Evolutionary conservation across 2,329 filamentous ascomycete genomes (phyloP).

Genomic region (Monosporascus sp.): DNA sequence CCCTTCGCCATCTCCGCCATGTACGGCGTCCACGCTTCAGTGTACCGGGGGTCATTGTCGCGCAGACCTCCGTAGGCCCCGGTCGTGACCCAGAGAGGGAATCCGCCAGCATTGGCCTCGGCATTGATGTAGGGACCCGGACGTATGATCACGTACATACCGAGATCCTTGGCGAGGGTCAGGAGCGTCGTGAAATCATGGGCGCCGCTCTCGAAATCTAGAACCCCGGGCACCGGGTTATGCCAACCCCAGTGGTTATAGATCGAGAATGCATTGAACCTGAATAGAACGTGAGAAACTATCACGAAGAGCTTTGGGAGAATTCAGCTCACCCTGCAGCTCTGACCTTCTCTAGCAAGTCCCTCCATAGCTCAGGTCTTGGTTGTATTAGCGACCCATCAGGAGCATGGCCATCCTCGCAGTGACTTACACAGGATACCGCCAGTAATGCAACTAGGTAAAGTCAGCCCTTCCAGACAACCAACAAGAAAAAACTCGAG

Average conservation of each 20-base stretch:
- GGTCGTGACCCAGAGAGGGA: slow-evolving; percentile 58
- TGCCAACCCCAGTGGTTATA: slow-evolving; percentile 40
- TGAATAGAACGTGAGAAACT: slow-evolving; percentile 5
- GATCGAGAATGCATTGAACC: slow-evolving; percentile 39
- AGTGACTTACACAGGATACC: slow-evolving; percentile 33
- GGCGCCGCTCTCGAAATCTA: slow-evolving; percentile 48
- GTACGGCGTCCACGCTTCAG: slow-evolving; percentile 50
- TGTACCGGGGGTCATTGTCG: slow-evolving; percentile 48
- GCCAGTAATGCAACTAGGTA: slow-evolving; percentile 36
- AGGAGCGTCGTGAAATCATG: slow-evolving; percentile 49
- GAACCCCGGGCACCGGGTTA: slow-evolving; percentile 26
- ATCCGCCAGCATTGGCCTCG: slow-evolving; percentile 57
- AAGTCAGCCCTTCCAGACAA: too few species aligned
- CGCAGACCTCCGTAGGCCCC: slow-evolving; percentile 51
- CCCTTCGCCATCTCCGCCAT: slow-evolving; percentile 45
- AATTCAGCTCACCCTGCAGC: slow-evolving; percentile 29
- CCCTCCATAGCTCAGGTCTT: slow-evolving; percentile 33
- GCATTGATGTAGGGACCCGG: slow-evolving; percentile 62
- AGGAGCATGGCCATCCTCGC: background rate
- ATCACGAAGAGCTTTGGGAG: background rate
- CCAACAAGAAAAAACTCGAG: background rate
- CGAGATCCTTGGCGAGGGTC: slow-evolving; percentile 48
- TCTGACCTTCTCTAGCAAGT: slow-evolving; percentile 38
- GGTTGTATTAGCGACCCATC: slow-evolving; percentile 3
- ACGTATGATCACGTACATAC: slow-evolving; percentile 50